Evolutionary conservation across 768 basidiomycete species (phyloP), one percentile per base, ranked within the genome.

Genomic region (Lyophyllum shimeji): DNA sequence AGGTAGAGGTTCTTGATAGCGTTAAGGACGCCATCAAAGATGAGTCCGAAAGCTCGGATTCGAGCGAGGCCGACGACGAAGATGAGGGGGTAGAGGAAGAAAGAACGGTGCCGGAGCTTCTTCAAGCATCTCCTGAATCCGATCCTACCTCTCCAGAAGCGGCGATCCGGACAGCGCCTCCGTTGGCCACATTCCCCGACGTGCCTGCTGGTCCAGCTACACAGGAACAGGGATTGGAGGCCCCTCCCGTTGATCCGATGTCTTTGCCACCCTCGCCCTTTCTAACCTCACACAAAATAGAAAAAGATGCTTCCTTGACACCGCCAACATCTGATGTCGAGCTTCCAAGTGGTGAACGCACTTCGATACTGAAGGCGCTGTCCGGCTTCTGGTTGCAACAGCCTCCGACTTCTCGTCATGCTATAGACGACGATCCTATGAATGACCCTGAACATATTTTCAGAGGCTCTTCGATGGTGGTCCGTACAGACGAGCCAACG

Each of bases 401-500:
- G 56, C 69, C 82, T 63, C 60, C 74, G 25, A 68, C 72, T 17
- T 74, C 70, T 57, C 82, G 91, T 9, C 73, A 80, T 66, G 84
- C 77, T 31, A 73, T 82, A 59, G 84, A 87, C 64, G 87, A 89
- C 11, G 87, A 91, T 63, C 82, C 83, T 3, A 80, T 87, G 69
- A 79, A 81, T 58, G 89, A 93, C 66, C 87, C 87, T 1, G 95
- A 98, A 64, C 94, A 98, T 66, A 88, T 98, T 46, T 98, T 97
- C 74, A 82, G 92, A 34, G 95, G 96, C 65, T 94, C 93, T 15
- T 87, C 89, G 1, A 95, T 98, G 84, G 87, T 98, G 49, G 89
- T 99, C 18, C 83, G 96, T 18, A 94, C 94, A 18, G 95, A 98
- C 68, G 97, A 99, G 66, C 97, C 96, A 2, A 97, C 95, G 0